A percentile compares a stretch with the other conserved stretches of the same genome.
phyloP scores from a whole-genome alignment of 768 basidiomycete species.

The Leccinum variicolor region DNA sequence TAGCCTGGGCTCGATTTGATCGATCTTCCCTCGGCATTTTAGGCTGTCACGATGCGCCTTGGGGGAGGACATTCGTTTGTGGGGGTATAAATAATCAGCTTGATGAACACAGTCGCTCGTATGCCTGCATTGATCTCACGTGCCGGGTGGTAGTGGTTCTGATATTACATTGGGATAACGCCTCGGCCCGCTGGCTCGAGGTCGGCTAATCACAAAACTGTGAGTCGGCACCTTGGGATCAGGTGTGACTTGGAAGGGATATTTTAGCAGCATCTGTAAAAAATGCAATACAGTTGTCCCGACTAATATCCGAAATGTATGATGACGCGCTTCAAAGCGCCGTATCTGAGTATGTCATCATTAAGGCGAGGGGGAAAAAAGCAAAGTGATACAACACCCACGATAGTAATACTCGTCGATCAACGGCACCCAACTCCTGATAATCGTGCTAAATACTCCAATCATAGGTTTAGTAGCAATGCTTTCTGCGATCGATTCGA shows the following conservation, averaged over 20 bases:
- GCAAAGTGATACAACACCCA: slow-evolving; percentile 35
- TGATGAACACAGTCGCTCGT: not conserved
- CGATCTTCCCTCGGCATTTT: slow-evolving; percentile 41
- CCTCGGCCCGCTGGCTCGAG: not conserved
- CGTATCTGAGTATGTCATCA: slow-evolving; percentile 33
- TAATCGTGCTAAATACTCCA: slow-evolving; percentile 62
- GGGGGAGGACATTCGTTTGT: slow-evolving; percentile 28
- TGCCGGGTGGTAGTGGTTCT: not conserved
- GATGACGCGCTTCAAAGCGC: slow-evolving; percentile 36
- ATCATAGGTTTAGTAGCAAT: slow-evolving; percentile 59
- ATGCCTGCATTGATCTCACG: slow-evolving; percentile 1
- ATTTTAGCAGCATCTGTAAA: not conserved
- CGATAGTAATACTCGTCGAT: slow-evolving; percentile 92
- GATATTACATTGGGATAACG: not conserved
- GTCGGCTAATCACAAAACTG: not conserved
- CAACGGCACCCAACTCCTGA: slow-evolving; percentile 85
- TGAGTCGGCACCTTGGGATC: not conserved
- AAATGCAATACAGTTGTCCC: slow-evolving; percentile 1
- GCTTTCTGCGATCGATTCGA: slow-evolving; percentile 58
- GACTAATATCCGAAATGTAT: not conserved
- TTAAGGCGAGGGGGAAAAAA: not conserved
- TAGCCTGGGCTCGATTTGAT: slow-evolving; percentile 26
- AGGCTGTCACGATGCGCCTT: slow-evolving; percentile 51
- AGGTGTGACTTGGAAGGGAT: not conserved
- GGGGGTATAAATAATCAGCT: not conserved